Base-by-base conservation (phyloP, 768 basidiomycete species). In the Mycena latifolia region DNA sequence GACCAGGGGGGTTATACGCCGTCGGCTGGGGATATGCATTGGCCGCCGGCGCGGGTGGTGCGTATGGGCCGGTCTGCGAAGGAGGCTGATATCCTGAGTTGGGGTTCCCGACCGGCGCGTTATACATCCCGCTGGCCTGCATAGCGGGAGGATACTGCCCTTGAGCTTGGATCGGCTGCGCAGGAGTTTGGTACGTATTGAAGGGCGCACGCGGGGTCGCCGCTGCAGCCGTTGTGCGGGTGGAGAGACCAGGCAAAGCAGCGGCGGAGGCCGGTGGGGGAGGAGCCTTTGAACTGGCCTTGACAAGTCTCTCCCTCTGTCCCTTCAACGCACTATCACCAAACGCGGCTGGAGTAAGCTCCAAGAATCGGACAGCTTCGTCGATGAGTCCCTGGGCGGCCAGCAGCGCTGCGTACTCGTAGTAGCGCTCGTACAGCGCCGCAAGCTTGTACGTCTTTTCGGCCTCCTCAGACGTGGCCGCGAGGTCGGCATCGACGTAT, bases 321-420 rank as follows among this genome's bases (percentile, higher is more conserved):
- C 80, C 77, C 50, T 75, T 70, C 45, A 83, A 71, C 61, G 80
- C 81, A 0, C 77, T 68, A 28, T 76, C 85, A 5, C 81, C 79
- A 78, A 98, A 99, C 55, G 88, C 90, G 14, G 79, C 71, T 1
- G 98, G 98, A 0, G 91, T 94, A 70, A 94, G 79, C 72, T 88
- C 86, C 76, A 98, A 79, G 77, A 94, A 97, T 45, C 84, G 82
- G 25, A 90, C 85, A 0, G 96, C 96, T 60, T 96, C 90, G 70
- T 89, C 86, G 53, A 96, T 81, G 22, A 96, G 85, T n/a, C 96
- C 96, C 74, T 99, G 97, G 0, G 91, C 86, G 8, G 93, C 93
- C 27, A 99, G 85, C 55, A 98, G 81, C 69, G 98, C 94, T 3
- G 97, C 95, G 72, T 99, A 99, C 77, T 99, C 98, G 73, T 93